Conservation (phyloP, 2,329 filamentous ascomycete species). For the Clarireedia hainanense region DNA sequence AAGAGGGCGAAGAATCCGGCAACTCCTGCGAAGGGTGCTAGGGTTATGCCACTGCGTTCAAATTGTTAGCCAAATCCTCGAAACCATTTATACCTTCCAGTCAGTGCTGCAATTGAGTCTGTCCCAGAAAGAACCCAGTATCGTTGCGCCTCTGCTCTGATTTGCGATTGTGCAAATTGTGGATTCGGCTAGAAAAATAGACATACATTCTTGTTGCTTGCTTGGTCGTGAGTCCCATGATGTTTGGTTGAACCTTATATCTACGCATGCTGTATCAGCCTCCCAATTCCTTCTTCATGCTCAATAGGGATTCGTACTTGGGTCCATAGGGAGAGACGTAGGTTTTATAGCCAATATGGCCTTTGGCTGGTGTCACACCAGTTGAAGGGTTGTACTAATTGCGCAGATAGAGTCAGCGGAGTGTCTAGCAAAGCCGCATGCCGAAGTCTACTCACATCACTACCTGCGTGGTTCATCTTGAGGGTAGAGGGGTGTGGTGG, state of each 20-base stretch:
- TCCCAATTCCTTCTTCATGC: background rate
- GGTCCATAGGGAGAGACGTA: slow-evolving; percentile 60
- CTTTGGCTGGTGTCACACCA: slow-evolving; percentile 14
- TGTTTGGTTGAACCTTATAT: slow-evolving; percentile 51
- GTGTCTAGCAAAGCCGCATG: background rate
- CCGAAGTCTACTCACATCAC: background rate
- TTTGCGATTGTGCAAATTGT: too few species aligned
- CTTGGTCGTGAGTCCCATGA: slow-evolving; percentile 45
- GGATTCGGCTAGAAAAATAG: background rate
- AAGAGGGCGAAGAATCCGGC: slow-evolving; percentile 47
- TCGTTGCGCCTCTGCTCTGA: background rate
- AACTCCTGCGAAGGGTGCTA: slow-evolving; percentile 49
- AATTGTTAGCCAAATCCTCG: slow-evolving; percentile 1
- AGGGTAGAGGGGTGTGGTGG: background rate
- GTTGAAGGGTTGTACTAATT: slow-evolving; percentile 17
- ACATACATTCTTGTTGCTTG: slow-evolving; percentile 42
- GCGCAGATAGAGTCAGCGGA: background rate
- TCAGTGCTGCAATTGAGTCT: too few species aligned
- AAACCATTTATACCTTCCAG: background rate
- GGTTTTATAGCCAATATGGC: slow-evolving; percentile 17
- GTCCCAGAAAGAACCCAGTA: background rate
- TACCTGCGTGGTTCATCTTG: slow-evolving; percentile 3
- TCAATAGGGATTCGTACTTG: slow-evolving; percentile 44
- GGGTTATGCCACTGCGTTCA: slow-evolving; percentile 40
- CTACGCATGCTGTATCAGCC: slow-evolving; percentile 31